Base-by-base conservation (phyloP, 371 early-diverging fungal species). In the Apophysomyces sp. region DNA sequence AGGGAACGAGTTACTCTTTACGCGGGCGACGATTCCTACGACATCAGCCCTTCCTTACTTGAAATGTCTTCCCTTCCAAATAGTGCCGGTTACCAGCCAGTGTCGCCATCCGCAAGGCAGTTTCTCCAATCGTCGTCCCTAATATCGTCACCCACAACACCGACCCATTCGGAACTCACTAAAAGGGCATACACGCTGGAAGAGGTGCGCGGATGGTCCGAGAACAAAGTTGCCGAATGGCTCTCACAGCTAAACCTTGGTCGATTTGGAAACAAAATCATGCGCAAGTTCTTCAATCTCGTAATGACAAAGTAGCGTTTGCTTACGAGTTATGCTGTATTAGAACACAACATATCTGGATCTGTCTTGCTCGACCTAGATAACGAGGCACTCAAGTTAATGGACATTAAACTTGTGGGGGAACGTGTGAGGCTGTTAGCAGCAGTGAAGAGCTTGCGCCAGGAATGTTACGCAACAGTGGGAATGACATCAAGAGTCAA, bases 391-490 rank as follows among this genome's bases (percentile, higher is more conserved):
- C 74, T 97, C 18, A 91, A 92, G 73, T 91, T 93, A 52, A 86
- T 97, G 77, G 89, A 89, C 12, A 86, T 97, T 32, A 71, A 71
- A 44, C 88, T 89, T 1, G 92, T 96, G 11, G 95, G 96, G 26
- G 95, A 94, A 63, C 79, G 95, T 31, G 89, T 94, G 24, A 77
- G 89, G 54, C 72, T 97, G 37, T 69, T 91, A 13, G 71, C 82
- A 18, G 93, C 92, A 7, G 87, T 96, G 49, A 88, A 87, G 52
- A 69, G 80, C 2, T 71, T 93, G 40, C 83, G 90, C 37, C 81
- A 88, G 60, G 83, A 83, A 52, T 90, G 91, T 55, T 76, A 87
- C 51, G 58, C 70, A 26, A 58, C 78, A 27, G 70, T 65, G 12
- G 67, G 69, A 2, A 63, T 61, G 49, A 71, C 73, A 24, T 74